These are phyloP conservation scores for Macrocybe gigantea DNA, from an alignment of 768 basidiomycete genomes.

Conservation along the genomic window DNA sequence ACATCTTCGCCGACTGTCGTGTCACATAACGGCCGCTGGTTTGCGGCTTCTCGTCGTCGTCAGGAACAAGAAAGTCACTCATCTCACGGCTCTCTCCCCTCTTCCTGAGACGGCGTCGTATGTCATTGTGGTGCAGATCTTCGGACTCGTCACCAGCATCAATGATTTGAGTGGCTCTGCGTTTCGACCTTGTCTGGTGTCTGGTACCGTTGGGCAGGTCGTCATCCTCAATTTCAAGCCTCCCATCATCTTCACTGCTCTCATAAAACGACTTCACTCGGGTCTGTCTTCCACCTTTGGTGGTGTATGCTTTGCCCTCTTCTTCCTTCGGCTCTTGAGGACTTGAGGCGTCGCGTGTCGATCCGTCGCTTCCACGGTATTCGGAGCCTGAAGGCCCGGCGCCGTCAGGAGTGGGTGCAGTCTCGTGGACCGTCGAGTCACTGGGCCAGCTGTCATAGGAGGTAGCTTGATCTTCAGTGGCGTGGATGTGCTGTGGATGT, in stretches of 20 bases:
- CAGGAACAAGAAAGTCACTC: conserved; percentile 32
- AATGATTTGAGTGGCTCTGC: conserved; percentile 13
- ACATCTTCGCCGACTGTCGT: conserved; percentile 33
- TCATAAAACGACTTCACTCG: conserved; percentile 37
- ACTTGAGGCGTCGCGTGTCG: conserved; percentile 22
- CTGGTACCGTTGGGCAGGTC: conserved; percentile 1
- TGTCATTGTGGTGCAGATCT: conserved; percentile 19
- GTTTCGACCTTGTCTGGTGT: conserved; percentile 8
- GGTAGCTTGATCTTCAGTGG: conserved; percentile 22
- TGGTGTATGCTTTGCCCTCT: conserved; percentile 18
- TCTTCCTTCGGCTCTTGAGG: conserved; percentile 26
- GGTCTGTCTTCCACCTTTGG: conserved; percentile 35
- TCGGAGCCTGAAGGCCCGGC: conserved; percentile 39
- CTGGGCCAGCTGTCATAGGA: conserved; percentile 13
- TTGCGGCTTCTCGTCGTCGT: conserved; percentile 32
- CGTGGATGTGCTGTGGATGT: conserved; percentile 1
- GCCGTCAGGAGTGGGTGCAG: conserved; percentile 25
- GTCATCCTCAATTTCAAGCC: conserved; percentile 22
- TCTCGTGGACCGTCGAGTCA: conserved; percentile 26
- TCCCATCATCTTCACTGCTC: conserved; percentile 38
- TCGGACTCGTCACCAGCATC: conserved; percentile 15
- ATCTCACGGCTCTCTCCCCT: conserved; percentile 4
- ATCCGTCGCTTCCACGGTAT: conserved; percentile 44
- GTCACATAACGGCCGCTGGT: conserved; percentile 26
- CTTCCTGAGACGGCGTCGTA: conserved; percentile 1